Percentiles rank a stretch among this genome's conserved stretches.
Conservation (phyloP, 805 yeast species). For the Brettanomyces sp. region DNA sequence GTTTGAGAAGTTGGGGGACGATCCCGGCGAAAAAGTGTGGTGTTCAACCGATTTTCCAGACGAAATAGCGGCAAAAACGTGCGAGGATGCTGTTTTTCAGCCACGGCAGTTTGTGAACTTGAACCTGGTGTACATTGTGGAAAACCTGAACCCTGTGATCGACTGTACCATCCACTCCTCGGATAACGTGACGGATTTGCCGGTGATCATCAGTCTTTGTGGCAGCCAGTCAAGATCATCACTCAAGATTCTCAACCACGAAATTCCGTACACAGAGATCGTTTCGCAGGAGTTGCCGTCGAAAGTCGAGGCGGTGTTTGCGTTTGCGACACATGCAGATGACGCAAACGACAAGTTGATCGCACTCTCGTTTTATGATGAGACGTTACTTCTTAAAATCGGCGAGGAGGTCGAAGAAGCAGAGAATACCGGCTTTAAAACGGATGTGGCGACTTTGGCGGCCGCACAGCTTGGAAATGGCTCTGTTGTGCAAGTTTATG, state of each 20-base stretch:
- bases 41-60: slow-evolving; percentile 26
- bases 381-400: slow-evolving; percentile 64
- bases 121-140: slow-evolving; percentile 43
- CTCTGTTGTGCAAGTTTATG: slow-evolving; percentile 65
- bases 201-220: slow-evolving; percentile 31
- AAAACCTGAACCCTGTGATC: slow-evolving; percentile 45
- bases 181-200: slow-evolving; percentile 26
- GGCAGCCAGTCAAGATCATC: slow-evolving; percentile 38
- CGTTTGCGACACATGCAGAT: slow-evolving; percentile 38
- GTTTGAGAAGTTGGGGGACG: slow-evolving; percentile 66
- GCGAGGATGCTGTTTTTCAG: slow-evolving; percentile 16
- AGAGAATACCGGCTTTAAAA: slow-evolving; percentile 44
- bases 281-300: slow-evolving; percentile 74
- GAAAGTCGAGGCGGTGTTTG: slow-evolving; percentile 51
- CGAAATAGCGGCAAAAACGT: slow-evolving; percentile 21
- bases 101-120: slow-evolving; percentile 43
- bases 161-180: slow-evolving; percentile 29
- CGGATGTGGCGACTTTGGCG: slow-evolving; percentile 51
- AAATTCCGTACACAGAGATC: slow-evolving; percentile 49
- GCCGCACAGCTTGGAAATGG: slow-evolving; percentile 57
- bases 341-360: slow-evolving; percentile 53
- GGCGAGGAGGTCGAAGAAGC: slow-evolving; percentile 78
- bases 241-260: slow-evolving; percentile 42
- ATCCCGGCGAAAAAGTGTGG: slow-evolving; percentile 26
- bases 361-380: slow-evolving; percentile 53